Evolutionary conservation across 306 rosid species (phyloP), one percentile per base, ranked within the genome.

Genomic region (Sphenostylis stenocarpa): DNA sequence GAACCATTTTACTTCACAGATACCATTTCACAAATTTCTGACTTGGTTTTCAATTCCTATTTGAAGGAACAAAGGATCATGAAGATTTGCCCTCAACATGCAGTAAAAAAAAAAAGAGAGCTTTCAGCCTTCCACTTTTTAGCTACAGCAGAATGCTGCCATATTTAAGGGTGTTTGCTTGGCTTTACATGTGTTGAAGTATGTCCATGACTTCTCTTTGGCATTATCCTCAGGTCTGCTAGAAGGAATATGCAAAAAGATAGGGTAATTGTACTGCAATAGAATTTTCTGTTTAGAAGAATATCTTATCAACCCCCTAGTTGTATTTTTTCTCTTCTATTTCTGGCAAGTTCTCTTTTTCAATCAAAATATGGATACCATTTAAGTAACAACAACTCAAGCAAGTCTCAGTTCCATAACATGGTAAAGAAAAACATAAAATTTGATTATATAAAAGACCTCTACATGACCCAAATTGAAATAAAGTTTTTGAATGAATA

Each of bases 341-440:
- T 21, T 48, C 12, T 9, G 17, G n/a, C 17, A 43, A 0, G 28
- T 26, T 26, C 11, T 51, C 20, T 23, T 6, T 49, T n/a, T 70
- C 19, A 49, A 49, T 31, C 5, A 41, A 67, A 56, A 55, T 33
- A 14, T 11, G 8, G 47, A 17, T 26, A 47, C 19, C 24, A 28
- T 78, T 31, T 44, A 51, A 69, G 13, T 60, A 60, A 78, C 8
- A 47, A 41, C 17, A 48, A 67, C 39, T 68, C 69, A 77, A 17
- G 39, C 62, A 14, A 53, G 45, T 75, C 60, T 61, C 41, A 48
- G 26, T 52, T 70, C 28, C 26, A 67, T 53, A 51, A 68, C 28
- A 23, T 45, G 23, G 14, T 55, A 48, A 38, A 56, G 75, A 52
- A 49, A 77, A 23, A 34, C 29, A 51, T 20, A 28, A 62, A 57